Evolutionary conservation across 2,329 filamentous ascomycete genomes (phyloP).

Genomic region (Fusarium xyrophilum): DNA sequence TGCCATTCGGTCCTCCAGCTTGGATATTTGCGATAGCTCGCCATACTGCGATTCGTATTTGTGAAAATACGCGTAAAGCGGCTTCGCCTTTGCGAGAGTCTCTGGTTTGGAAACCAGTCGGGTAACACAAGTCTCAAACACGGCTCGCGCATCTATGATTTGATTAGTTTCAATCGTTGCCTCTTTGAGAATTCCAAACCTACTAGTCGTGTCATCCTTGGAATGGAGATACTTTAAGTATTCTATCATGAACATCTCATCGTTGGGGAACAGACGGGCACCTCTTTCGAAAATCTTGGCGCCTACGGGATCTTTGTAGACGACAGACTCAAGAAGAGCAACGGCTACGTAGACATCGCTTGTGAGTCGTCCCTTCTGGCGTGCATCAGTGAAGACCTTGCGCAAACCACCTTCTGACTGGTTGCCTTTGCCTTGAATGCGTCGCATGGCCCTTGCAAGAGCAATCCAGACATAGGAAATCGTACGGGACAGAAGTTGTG

Average conservation of each 20-base stretch:
- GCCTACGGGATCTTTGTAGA: slow-evolving; percentile 91
- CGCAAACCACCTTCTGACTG: slow-evolving; percentile 76
- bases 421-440: slow-evolving; percentile 83
- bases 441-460: slow-evolving; percentile 90
- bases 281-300: slow-evolving; percentile 97
- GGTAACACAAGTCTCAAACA: slow-evolving; percentile 93
- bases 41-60: slow-evolving; percentile 95
- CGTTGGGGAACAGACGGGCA: slow-evolving; percentile 89
- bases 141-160: slow-evolving; percentile 80
- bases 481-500: slow-evolving; percentile 78
- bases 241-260: slow-evolving; percentile 91
- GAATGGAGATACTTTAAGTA: slow-evolving; percentile 95
- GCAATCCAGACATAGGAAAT: slow-evolving; percentile 96
- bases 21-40: slow-evolving; percentile 87
- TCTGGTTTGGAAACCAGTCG: slow-evolving; percentile 80
- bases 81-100: slow-evolving; percentile 75
- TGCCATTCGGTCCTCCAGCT: slow-evolving; percentile 89
- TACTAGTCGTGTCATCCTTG: slow-evolving; percentile 92
- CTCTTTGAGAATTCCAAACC: slow-evolving; percentile 48
- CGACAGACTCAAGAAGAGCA: slow-evolving; percentile 91
- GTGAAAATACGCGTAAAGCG: slow-evolving; percentile 90
- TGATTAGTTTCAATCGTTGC: slow-evolving; percentile 25
- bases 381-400: slow-evolving; percentile 87
- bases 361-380: slow-evolving; percentile 84
- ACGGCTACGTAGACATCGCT: slow-evolving; percentile 95